These are phyloP conservation scores for Isabelozyma pseudorhagii DNA, from an alignment of 805 yeast genomes.

Conservation along the genomic window DNA sequence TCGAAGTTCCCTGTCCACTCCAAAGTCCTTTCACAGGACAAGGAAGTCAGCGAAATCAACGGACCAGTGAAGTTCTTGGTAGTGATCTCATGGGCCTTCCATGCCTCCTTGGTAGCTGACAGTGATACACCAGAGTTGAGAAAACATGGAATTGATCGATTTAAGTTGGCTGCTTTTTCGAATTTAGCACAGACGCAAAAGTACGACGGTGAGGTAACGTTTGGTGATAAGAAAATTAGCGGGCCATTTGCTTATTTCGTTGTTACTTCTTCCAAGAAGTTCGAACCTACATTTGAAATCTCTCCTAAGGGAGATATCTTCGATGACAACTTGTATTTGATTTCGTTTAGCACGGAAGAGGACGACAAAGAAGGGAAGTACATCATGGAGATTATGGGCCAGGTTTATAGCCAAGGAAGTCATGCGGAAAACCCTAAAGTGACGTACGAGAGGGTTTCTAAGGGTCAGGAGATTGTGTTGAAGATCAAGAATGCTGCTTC, in stretches of 20 bases:
- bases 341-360: slow-evolving; percentile 41
- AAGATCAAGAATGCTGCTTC: slow-evolving; percentile 7
- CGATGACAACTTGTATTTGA: slow-evolving; percentile 40
- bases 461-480: slow-evolving; percentile 21
- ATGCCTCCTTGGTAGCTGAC: slow-evolving; percentile 80
- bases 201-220: slow-evolving; percentile 42
- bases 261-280: slow-evolving; percentile 49
- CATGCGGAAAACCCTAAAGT: slow-evolving; percentile 53
- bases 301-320: slow-evolving; percentile 57
- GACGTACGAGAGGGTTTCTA: slow-evolving; percentile 34
- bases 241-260: slow-evolving; percentile 60
- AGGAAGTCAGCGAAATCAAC: slow-evolving; percentile 7
- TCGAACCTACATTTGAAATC: slow-evolving; percentile 60
- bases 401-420: slow-evolving; percentile 54
- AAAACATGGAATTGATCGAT: slow-evolving; percentile 61
- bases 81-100: slow-evolving; percentile 82
- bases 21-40: slow-evolving; percentile 15
- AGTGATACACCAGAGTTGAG: slow-evolving; percentile 70
- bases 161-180: slow-evolving; percentile 61
- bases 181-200: slow-evolving; percentile 49
- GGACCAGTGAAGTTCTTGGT: slow-evolving; percentile 44
- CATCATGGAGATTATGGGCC: slow-evolving; percentile 53
- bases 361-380: slow-evolving; percentile 17
- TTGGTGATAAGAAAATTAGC: slow-evolving; percentile 11
- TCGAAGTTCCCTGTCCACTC: slow-evolving; percentile 41